Base-by-base conservation (phyloP, 192 early-diverging fungal species). In the Rhizophagus sp. region DNA sequence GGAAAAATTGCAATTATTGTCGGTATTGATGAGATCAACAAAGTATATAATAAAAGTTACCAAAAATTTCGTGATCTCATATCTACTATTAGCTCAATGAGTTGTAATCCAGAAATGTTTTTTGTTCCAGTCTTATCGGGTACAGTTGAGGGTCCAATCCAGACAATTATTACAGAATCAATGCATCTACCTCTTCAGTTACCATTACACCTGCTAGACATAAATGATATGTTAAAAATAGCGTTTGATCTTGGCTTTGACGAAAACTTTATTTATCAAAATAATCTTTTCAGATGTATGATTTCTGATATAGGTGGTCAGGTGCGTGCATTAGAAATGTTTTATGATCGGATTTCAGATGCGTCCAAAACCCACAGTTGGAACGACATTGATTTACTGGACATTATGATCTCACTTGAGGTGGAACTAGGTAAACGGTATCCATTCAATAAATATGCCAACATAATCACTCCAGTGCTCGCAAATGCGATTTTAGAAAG, bases 251-350 rank as follows among this genome's bases (percentile, higher is more conserved):
- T 41, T 70, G 68, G 69, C 34, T 71, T 71, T 15, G 17, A 36
- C 33, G 69, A 71, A n/a, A 30, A 36, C 33, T 71, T 33, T 39
- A 30, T 71, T 34, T 33, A 33, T 27, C 22, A 0, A 22, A 71
- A 22, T 36, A 34, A 22, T 19, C 22, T 41, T 36, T 71, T 71
- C 22, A 9, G 17, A 44, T 0, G 22, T 39, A 6, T 24, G 24
- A 71, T 71, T 39, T 22, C 36, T 36, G 69, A 71, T 44, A 0
- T 39, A 33, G 69, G 69, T 41, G 69, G 69, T 71, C 69, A 71
- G 8, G 69, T 39, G 11, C 24, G 34, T 22, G 33, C 69, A 33
- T 39, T 71, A 34, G 69, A 71, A n/a, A 8, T 41, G 12, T 71
- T 71, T n/a, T 71, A 36, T 4, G 13, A 44, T 10, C 5, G 8